These are phyloP conservation scores for Sporothrix inflata DNA, from an alignment of 2,329 filamentous ascomycete genomes.

Conservation along the genomic window DNA sequence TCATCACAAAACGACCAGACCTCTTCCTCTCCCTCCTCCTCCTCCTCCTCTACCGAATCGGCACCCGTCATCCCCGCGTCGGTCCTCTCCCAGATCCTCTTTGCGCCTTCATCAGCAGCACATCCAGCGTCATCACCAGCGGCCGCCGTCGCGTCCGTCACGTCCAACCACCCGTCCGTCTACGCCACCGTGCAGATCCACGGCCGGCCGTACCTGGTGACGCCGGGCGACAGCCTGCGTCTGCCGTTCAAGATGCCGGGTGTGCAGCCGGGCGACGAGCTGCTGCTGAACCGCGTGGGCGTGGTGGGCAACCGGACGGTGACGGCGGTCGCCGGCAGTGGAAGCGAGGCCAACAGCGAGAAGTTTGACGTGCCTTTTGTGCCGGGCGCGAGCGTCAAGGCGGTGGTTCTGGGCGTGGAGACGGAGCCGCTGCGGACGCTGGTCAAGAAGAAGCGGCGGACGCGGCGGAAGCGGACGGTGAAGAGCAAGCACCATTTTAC, in stretches of 20 bases:
- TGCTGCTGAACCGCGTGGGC: constrained; percentile 84
- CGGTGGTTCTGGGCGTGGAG: constrained; percentile 83
- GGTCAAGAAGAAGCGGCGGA: constrained; percentile 80
- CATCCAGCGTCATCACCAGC: not conserved
- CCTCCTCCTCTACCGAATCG: not conserved
- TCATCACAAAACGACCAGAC: not conserved
- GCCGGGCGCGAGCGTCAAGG: constrained; percentile 41
- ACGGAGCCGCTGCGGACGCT: constrained; percentile 75
- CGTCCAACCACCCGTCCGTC: constrained; percentile 30
- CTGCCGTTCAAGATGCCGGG: constrained; percentile 79
- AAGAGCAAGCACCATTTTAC: constrained; percentile 92
- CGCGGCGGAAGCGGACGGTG: constrained; percentile 72
- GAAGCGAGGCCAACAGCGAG: not conserved
- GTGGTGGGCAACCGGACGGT: constrained; percentile 71
- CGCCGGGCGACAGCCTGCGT: constrained; percentile 72
- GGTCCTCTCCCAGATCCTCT: constrained; percentile 24
- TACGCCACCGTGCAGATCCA: constrained; percentile 83
- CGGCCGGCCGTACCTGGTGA: constrained; percentile 77
- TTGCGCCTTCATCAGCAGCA: constrained; percentile 4
- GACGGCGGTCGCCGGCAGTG: constrained; percentile 29
- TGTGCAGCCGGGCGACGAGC: constrained; percentile 77
- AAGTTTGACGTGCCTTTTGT: constrained; percentile 22
- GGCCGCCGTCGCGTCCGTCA: not conserved
- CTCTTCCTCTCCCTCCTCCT: not conserved
- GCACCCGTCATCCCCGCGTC: constrained; percentile 10